Conservation (phyloP, 495 filamentous ascomycete genomes). For the Hamigera avellanea region DNA sequence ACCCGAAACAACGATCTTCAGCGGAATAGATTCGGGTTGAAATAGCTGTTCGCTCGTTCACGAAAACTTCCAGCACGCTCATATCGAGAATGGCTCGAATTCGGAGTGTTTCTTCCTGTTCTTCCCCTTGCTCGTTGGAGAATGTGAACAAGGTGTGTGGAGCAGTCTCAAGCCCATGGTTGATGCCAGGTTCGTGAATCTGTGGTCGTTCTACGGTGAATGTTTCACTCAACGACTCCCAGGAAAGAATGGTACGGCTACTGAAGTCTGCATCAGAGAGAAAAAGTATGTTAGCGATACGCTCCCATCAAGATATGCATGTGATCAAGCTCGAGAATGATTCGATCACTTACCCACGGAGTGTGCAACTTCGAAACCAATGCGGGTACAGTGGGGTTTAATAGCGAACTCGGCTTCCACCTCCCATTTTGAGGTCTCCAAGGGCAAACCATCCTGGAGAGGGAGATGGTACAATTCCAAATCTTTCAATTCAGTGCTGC, state of each 20-base stretch:
- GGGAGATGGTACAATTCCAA: too few relatives aligned
- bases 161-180: conserved; percentile 18
- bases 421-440: too few relatives aligned
- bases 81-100: conserved; percentile 26
- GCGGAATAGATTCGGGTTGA: conserved; percentile 23
- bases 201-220: conserved; percentile 23
- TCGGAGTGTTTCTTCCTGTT: conserved; percentile 20
- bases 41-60: conserved; percentile 27
- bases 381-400: too few relatives aligned
- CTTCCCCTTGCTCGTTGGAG: conserved; percentile 6
- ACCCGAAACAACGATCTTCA: conserved; percentile 5
- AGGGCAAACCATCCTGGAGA: too few relatives aligned
- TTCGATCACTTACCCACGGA: too few relatives aligned
- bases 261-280: conserved; percentile 5
- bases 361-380: too few relatives aligned
- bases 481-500: too few relatives aligned
- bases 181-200: conserved; percentile 11
- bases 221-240: conserved; percentile 18
- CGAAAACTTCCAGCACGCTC: conserved; percentile 29
- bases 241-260: conserved; percentile 15
- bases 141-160: conserved; percentile 28
- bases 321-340: too few relatives aligned
- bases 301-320: too few relatives aligned
- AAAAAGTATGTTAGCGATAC: too few relatives aligned
- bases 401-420: too few relatives aligned